Percentiles rank a stretch among this genome's conserved stretches.
Conservation (phyloP, 306 rosid species). For the Trifolium repens region DNA sequence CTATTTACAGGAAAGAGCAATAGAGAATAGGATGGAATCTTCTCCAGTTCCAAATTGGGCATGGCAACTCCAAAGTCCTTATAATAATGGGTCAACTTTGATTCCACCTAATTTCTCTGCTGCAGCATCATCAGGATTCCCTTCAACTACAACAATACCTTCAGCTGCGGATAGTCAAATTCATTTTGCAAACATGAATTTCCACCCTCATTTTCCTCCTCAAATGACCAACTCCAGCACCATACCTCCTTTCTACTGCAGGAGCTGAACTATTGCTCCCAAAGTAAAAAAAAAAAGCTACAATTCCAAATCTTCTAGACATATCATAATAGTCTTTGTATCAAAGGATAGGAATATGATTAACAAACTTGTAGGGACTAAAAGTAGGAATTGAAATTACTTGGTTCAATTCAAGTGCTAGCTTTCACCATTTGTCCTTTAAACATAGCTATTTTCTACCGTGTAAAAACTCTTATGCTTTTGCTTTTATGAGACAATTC, state of each 20-base stretch:
- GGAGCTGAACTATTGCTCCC: constrained; percentile 51
- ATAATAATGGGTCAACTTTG: constrained; percentile 55
- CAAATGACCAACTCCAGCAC: constrained; percentile 48
- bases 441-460: constrained; percentile 28
- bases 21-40: constrained; percentile 66
- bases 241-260: constrained; percentile 59
- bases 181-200: constrained; percentile 54
- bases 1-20: constrained; percentile 78
- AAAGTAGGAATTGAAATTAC: constrained; percentile 36
- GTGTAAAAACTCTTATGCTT: constrained; percentile 41
- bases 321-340: constrained; percentile 3
- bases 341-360: constrained; percentile 27
- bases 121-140: constrained; percentile 99
- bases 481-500: constrained; percentile 34
- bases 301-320: constrained; percentile 19
- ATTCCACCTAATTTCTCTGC: constrained; percentile 66
- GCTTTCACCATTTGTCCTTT: constrained; percentile 36
- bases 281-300: constrained; percentile 26
- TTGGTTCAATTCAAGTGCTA: constrained; percentile 17
- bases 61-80: constrained; percentile 63
- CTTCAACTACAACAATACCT: constrained; percentile 51
- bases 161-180: constrained; percentile 66
- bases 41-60: constrained; percentile 61
- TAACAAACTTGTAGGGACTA: constrained; percentile 33
- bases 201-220: constrained; percentile 57